These are phyloP conservation scores for Aspergillus awamori DNA, from an alignment of 2,329 filamentous ascomycete species.

Conservation along the genomic window DNA sequence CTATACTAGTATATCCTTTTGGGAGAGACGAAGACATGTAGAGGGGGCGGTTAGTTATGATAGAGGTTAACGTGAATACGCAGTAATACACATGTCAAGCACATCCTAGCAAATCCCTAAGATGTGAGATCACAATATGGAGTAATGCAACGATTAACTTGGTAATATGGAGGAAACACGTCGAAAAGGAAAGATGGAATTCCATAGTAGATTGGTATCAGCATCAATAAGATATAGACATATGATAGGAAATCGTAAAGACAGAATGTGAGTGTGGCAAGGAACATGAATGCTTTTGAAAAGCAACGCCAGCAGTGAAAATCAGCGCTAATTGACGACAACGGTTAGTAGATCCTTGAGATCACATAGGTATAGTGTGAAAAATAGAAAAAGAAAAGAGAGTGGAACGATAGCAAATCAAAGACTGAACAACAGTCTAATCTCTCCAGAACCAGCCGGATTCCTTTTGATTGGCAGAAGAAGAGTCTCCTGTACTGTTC, in stretches of 20 bases:
- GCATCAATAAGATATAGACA: not conserved
- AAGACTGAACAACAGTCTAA: slow-evolving; percentile 17
- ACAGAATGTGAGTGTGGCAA: not conserved
- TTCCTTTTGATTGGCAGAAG: slow-evolving; percentile 14
- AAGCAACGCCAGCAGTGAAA: not conserved
- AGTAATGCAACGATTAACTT: no score
- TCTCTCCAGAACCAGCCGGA: slow-evolving; percentile 46
- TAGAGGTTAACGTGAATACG: not conserved
- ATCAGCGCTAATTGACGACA: slow-evolving; percentile 4
- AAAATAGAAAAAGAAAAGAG: not conserved
- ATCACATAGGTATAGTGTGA: not conserved
- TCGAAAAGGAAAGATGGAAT: no score
- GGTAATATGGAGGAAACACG: no score
- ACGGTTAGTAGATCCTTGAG: not conserved
- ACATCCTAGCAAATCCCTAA: no score
- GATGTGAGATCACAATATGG: no score
- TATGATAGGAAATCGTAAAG: not conserved
- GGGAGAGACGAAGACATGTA: not conserved
- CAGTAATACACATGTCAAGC: not conserved
- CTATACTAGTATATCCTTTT: not conserved
- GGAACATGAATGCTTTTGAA: not conserved
- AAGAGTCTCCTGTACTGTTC: not conserved
- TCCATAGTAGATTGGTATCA: not conserved
- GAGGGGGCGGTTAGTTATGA: not conserved
- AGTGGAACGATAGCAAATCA: not conserved